These are phyloP conservation scores for Phytophthora capsici DNA, from an alignment of 352 stramenopile species.

Conservation along the genomic window DNA sequence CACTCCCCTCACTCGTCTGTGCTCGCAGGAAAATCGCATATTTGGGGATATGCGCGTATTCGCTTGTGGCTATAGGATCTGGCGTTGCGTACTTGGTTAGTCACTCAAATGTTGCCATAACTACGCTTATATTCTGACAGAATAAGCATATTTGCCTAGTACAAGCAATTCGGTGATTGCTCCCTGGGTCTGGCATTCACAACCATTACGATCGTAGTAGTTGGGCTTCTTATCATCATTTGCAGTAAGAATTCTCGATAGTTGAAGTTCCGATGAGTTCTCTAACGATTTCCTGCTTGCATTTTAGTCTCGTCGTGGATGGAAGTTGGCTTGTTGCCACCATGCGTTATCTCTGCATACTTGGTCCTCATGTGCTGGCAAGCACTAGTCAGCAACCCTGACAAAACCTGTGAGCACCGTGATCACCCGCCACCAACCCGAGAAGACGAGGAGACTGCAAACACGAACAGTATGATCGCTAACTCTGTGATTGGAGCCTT, in stretches of 20 bases:
- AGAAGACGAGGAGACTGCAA: constrained; percentile 12
- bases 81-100: constrained; percentile 62
- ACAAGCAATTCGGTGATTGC: constrained; percentile 90
- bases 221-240: constrained; percentile 66
- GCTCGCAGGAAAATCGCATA: constrained; percentile 34
- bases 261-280: neutral
- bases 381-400: constrained; percentile 62
- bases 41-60: constrained; percentile 55
- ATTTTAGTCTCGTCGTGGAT: constrained; percentile 68
- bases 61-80: constrained; percentile 55
- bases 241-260: constrained; percentile 47
- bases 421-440: constrained; percentile 12
- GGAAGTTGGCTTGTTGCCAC: constrained; percentile 77
- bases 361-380: constrained; percentile 83
- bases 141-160: no score
- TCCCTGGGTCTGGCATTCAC: constrained; percentile 76
- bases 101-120: neutral
- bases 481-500: constrained; percentile 69
- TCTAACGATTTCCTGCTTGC: constrained; percentile 5
- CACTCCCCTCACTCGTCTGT: neutral
- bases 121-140: neutral
- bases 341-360: constrained; percentile 76
- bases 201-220: constrained; percentile 87
- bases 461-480: constrained; percentile 48
- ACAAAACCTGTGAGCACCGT: constrained; percentile 47